A percentile compares a stretch with the other conserved stretches of the same genome.
These are phyloP conservation scores for Suillus discolor DNA, from an alignment of 768 basidiomycete species.

Conservation along the genomic window DNA sequence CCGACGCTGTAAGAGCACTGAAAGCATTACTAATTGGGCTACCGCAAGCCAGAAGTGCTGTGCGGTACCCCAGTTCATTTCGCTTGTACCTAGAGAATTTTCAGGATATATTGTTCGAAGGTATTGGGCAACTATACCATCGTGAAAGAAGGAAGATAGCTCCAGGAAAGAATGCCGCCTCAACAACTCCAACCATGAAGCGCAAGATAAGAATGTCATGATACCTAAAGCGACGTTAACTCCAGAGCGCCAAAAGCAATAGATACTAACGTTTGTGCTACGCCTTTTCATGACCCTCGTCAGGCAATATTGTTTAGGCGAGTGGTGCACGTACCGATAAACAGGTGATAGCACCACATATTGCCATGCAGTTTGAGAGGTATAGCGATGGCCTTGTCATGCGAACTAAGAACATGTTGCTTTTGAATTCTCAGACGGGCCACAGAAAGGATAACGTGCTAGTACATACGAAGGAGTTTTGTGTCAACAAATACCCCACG, in stretches of 20 bases:
- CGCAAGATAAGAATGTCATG: constrained; percentile 60
- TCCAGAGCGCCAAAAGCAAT: constrained; percentile 4
- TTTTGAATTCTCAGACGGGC: constrained; percentile 26
- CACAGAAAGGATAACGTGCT: not conserved
- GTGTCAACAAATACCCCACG: constrained; percentile 73
- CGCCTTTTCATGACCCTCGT: constrained; percentile 26
- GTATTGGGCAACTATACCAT: constrained; percentile 41
- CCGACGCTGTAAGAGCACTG: constrained; percentile 76
- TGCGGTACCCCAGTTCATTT: constrained; percentile 66
- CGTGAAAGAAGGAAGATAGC: constrained; percentile 66
- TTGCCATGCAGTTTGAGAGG: constrained; percentile 61
- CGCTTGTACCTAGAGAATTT: constrained; percentile 49
- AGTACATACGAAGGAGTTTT: constrained; percentile 66
- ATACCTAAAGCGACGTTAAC: constrained; percentile 43
- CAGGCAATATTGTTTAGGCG: constrained; percentile 4
- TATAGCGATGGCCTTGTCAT: constrained; percentile 69
- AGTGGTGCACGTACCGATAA: constrained; percentile 43
- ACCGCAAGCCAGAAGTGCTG: constrained; percentile 68
- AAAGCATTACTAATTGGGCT: constrained; percentile 80
- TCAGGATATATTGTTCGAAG: not conserved
- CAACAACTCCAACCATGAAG: constrained; percentile 76
- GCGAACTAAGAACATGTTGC: constrained; percentile 68
- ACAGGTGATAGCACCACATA: constrained; percentile 68
- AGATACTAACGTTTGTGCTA: constrained; percentile 32
- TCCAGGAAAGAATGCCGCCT: constrained; percentile 72